A percentile compares a stretch with the other conserved stretches of the same genome.
phyloP scores from a whole-genome alignment of 2,329 filamentous ascomycete genomes.

The Ilyonectria destructans region DNA sequence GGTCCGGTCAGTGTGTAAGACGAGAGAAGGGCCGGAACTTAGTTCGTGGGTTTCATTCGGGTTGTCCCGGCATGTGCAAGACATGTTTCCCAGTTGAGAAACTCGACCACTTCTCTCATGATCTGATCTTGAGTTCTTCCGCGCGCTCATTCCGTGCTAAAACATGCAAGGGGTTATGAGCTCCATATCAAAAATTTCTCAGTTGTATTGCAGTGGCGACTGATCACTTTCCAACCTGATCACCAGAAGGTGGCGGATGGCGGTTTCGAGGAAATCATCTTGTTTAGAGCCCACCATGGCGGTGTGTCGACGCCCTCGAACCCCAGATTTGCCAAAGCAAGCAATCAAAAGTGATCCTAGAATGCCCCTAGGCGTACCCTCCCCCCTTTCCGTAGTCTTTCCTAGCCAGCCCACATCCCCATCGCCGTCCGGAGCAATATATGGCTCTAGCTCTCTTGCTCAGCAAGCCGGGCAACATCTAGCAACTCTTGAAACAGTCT shows the following conservation, averaged over 20 bases:
- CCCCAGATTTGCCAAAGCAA: background rate
- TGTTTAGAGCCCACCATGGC: background rate
- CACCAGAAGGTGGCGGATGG: background rate
- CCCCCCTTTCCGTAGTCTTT: slow-evolving; percentile 1
- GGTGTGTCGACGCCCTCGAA: background rate
- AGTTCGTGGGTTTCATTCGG: slow-evolving; percentile 22
- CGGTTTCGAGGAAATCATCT: background rate
- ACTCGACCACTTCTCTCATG: slow-evolving; percentile 10
- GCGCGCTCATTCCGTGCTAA: slow-evolving; percentile 4
- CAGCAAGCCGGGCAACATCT: slow-evolving; percentile 21
- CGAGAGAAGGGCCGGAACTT: slow-evolving; percentile 14
- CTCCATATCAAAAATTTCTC: background rate
- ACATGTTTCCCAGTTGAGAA: slow-evolving; percentile 2
- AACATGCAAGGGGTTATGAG: slow-evolving; percentile 17
- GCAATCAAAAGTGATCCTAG: background rate
- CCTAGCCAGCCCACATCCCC: slow-evolving; percentile 4
- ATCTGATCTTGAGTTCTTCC: slow-evolving; percentile 4
- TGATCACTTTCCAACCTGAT: background rate
- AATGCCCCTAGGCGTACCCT: background rate
- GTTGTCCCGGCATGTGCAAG: background rate
- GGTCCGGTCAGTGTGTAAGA: slow-evolving; percentile 28
- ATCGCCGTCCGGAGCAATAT: slow-evolving; percentile 11
- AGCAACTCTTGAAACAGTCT: slow-evolving; percentile 24
- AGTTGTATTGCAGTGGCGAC: slow-evolving; percentile 16
- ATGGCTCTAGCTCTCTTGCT: slow-evolving; percentile 13